Evolutionary conservation across 495 filamentous ascomycete genomes (phyloP).

Genomic region (Xylaria longipes): DNA sequence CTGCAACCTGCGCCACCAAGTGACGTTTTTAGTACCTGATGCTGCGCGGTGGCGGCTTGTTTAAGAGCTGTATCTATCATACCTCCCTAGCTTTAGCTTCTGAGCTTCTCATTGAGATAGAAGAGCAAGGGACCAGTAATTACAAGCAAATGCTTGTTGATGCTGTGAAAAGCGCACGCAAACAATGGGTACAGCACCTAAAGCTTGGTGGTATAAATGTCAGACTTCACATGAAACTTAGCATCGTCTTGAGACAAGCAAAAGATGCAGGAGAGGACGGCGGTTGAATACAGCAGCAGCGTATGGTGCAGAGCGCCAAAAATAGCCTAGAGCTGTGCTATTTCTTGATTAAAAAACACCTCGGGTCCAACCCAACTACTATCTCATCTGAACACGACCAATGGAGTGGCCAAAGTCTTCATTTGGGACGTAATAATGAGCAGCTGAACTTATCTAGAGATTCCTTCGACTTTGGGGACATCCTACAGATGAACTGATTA

Average conservation of each 20-base stretch:
- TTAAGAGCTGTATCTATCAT: conserved; percentile 35
- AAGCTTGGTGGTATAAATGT: conserved; percentile 33
- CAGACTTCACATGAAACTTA: conserved; percentile 34
- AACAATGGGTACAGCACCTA: conserved; percentile 21
- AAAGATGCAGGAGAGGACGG: conserved; percentile 24
- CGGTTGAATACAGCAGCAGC: neutral
- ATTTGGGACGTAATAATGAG: neutral
- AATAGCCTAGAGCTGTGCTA: conserved; percentile 26
- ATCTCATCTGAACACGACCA: neutral
- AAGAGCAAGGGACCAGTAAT: conserved; percentile 28
- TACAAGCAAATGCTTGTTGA: conserved; percentile 25
- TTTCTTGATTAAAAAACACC: neutral
- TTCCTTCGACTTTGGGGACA: neutral
- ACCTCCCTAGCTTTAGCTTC: conserved; percentile 29
- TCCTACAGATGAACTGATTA: neutral
- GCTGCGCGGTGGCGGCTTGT: conserved; percentile 28
- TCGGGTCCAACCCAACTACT: neutral
- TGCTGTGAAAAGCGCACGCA: conserved; percentile 23
- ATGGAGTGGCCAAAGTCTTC: neutral
- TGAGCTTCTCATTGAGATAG: conserved; percentile 33
- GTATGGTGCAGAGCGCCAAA: conserved; percentile 16
- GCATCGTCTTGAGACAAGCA: conserved; percentile 29
- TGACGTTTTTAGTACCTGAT: conserved; percentile 31
- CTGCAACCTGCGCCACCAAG: conserved; percentile 22
- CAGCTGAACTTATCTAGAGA: neutral